A percentile compares a stretch with the other conserved stretches of the same genome.
These are phyloP conservation scores for Chlamydomonas urium DNA, from an alignment of 139 green algal genomes.

Conservation along the genomic window DNA sequence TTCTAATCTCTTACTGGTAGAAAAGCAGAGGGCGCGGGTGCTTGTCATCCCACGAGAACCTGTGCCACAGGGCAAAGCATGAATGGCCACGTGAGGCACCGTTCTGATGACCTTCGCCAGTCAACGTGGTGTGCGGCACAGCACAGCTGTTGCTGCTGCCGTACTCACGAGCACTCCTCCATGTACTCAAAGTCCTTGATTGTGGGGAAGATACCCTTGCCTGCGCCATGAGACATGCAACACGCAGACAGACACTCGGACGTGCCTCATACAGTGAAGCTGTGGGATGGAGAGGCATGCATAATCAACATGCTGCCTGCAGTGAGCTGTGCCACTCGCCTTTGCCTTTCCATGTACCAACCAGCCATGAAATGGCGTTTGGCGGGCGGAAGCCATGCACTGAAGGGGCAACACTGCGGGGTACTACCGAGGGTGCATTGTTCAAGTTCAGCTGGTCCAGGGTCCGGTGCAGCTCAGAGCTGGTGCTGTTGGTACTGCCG, in stretches of 20 bases:
- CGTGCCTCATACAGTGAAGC: too few species aligned
- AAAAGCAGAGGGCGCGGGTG: constrained; percentile 10
- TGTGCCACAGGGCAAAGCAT: too few species aligned
- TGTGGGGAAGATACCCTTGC: constrained; percentile 16
- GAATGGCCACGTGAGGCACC: too few species aligned
- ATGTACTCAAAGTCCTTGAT: constrained; percentile 24
- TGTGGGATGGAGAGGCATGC: neutral
- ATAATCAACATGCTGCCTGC: neutral
- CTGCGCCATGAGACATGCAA: constrained; percentile 7
- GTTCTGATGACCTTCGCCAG: too few species aligned
- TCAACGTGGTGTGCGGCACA: too few species aligned
- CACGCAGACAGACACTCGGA: too few species aligned
- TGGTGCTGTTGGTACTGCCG: too few species aligned
- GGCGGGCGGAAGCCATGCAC: neutral
- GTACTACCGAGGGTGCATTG: neutral
- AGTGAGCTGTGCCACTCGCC: neutral
- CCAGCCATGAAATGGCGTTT: neutral
- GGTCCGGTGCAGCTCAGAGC: neutral
- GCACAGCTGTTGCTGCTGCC: too few species aligned
- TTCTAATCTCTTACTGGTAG: constrained; percentile 3
- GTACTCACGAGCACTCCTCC: constrained; percentile 11
- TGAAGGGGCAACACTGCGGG: too few species aligned
- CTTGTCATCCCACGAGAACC: constrained; percentile 4
- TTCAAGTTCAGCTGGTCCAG: constrained; percentile 5
- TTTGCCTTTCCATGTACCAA: constrained; percentile 15